Evolutionary conservation across 768 basidiomycete genomes (phyloP).

Genomic region (Rickenella mellea): DNA sequence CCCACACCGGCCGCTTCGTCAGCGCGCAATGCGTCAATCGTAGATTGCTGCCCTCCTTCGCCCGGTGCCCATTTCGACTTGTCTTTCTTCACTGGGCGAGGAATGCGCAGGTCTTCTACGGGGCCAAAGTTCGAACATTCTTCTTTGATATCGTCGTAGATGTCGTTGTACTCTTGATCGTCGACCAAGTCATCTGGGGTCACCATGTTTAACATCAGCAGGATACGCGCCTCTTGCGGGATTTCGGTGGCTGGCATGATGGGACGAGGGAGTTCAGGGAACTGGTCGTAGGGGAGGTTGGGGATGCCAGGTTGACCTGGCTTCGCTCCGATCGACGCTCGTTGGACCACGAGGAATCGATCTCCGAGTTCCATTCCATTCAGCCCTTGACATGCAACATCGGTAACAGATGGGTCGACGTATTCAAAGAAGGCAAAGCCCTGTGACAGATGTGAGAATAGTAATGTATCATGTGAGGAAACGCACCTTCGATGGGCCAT

Average conservation of each 20-base stretch:
- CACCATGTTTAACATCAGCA: conserved; percentile 99
- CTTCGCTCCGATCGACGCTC: conserved; percentile 91
- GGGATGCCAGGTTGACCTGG: conserved; percentile 51
- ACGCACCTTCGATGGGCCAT: conserved; percentile 76
- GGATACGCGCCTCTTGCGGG: conserved; percentile 54
- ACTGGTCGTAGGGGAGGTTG: conserved; percentile 67
- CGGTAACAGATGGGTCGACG: conserved; percentile 79
- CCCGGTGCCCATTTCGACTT: conserved; percentile 68
- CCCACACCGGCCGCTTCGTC: conserved; percentile 93
- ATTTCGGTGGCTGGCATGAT: conserved; percentile 80
- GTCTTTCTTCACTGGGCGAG: conserved; percentile 80
- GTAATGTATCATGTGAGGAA: not conserved
- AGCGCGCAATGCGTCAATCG: conserved; percentile 56
- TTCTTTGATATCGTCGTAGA: conserved; percentile 89
- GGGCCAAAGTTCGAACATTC: conserved; percentile 76
- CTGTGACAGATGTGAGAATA: conserved; percentile 27
- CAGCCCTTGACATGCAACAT: conserved; percentile 90
- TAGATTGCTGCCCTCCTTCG: conserved; percentile 47
- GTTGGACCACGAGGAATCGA: conserved; percentile 89
- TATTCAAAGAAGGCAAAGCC: conserved; percentile 99
- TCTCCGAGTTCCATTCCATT: conserved; percentile 98
- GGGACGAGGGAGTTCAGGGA: conserved; percentile 77
- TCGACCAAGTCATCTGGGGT: conserved; percentile 83
- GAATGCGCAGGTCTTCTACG: conserved; percentile 82
- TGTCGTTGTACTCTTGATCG: conserved; percentile 88